phyloP scores from a whole-genome alignment of 1,284 basidiomycete genomes.

The Peniophora sp. region DNA sequence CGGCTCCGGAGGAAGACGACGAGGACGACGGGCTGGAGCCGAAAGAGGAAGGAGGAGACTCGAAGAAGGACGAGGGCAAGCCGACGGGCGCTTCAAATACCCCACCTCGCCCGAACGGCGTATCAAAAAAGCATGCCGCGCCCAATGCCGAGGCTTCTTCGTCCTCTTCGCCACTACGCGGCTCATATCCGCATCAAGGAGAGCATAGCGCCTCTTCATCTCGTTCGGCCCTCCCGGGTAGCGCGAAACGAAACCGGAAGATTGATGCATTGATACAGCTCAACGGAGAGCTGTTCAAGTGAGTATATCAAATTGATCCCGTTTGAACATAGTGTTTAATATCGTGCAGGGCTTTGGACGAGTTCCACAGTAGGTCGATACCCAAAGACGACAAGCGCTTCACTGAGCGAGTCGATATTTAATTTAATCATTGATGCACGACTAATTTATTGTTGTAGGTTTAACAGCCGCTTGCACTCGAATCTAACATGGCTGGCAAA shows the following conservation, averaged over 20 bases:
- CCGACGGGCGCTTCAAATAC: background rate
- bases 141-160: background rate
- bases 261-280: conserved; percentile 53
- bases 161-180: background rate
- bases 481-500: conserved; percentile 64
- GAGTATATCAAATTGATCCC: conserved; percentile 12
- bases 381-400: conserved; percentile 39
- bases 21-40: conserved; percentile 17
- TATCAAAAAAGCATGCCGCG: background rate
- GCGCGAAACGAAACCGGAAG: conserved; percentile 27
- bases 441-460: conserved; percentile 30
- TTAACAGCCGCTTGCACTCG: conserved; percentile 46
- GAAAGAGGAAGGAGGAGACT: conserved; percentile 16
- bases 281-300: conserved; percentile 63
- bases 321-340: conserved; percentile 2
- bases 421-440: conserved; percentile 10
- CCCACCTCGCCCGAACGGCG: background rate
- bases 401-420: conserved; percentile 40
- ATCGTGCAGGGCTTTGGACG: conserved; percentile 39
- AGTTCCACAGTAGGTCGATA: conserved; percentile 49
- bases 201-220: conserved; percentile 4
- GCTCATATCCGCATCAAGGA: background rate
- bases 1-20: conserved; percentile 37
- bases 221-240: conserved; percentile 5
- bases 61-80: conserved; percentile 10